Evolutionary conservation across 2,329 filamentous ascomycete species (phyloP).

Genomic region (Ceratocystis destructans): DNA sequence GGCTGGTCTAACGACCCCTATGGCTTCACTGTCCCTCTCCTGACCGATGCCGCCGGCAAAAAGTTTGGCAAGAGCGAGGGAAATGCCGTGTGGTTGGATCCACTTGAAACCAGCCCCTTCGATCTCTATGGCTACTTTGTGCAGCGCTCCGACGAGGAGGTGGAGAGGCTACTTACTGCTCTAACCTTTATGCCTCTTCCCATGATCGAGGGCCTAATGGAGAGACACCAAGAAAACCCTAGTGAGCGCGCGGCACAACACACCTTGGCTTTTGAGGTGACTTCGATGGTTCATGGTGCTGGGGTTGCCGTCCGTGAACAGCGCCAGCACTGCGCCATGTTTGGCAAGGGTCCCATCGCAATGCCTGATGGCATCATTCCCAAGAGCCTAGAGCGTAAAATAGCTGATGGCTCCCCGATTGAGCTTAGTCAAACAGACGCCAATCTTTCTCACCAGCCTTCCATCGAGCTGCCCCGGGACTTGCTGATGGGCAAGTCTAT

Average conservation of each 20-base stretch:
- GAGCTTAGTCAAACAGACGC: slow-evolving; percentile 22
- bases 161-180: slow-evolving; percentile 69
- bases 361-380: slow-evolving; percentile 17
- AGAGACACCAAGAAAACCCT: slow-evolving; percentile 51
- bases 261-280: slow-evolving; percentile 64
- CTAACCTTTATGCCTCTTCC: slow-evolving; percentile 74
- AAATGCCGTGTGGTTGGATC: slow-evolving; percentile 87
- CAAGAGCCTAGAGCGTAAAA: slow-evolving; percentile 13
- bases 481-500: slow-evolving; percentile 43
- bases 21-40: slow-evolving; percentile 79
- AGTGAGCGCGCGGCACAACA: slow-evolving; percentile 70
- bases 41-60: slow-evolving; percentile 70
- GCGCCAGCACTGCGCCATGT: slow-evolving; percentile 37
- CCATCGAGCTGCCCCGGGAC: slow-evolving; percentile 46
- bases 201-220: slow-evolving; percentile 55
- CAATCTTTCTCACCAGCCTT: slow-evolving; percentile 37
- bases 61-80: slow-evolving; percentile 94
- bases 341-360: slow-evolving; percentile 26
- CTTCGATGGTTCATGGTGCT: slow-evolving; percentile 63
- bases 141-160: slow-evolving; percentile 63
- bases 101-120: slow-evolving; percentile 63
- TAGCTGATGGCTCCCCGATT: slow-evolving; percentile 14
- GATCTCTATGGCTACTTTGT: slow-evolving; percentile 89
- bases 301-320: slow-evolving; percentile 50
- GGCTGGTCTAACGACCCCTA: slow-evolving; percentile 46